Evolutionary conservation across 495 filamentous ascomycete genomes (phyloP).

Genomic region (Neurospora sp.): DNA sequence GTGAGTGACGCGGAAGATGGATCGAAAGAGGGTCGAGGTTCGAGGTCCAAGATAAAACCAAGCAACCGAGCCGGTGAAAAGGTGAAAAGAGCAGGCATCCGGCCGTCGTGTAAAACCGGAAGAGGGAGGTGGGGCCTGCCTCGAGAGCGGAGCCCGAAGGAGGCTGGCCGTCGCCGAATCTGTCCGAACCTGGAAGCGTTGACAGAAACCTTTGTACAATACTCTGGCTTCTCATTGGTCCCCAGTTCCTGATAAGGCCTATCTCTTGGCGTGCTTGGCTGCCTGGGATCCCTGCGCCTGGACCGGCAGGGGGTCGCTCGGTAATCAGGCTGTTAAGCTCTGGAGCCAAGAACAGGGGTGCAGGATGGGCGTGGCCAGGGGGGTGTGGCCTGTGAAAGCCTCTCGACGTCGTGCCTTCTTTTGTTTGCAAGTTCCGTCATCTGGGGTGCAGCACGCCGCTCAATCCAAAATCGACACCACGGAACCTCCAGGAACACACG

Average conservation of each 20-base stretch:
- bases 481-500: background rate
- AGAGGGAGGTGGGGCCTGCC: background rate
- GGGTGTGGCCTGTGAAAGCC: background rate
- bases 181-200: conserved; percentile 5
- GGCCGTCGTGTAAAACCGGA: background rate
- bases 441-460: background rate
- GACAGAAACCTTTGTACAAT: conserved; percentile 18
- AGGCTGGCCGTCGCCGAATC: conserved; percentile 1
- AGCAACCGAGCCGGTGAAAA: background rate
- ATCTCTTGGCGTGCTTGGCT: conserved; percentile 20
- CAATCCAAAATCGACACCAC: background rate
- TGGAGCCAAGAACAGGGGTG: background rate
- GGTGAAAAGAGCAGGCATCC: background rate
- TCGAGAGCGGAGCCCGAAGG: background rate
- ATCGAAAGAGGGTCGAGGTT: background rate
- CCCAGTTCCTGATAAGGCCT: conserved; percentile 10
- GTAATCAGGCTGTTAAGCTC: background rate
- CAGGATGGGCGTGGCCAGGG: background rate
- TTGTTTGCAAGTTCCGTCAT: conserved; percentile 1
- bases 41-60: background rate
- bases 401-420: background rate
- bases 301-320: background rate
- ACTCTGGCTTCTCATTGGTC: conserved; percentile 15
- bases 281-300: background rate
- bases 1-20: background rate